These are phyloP conservation scores for Zoysia matrella DNA, from an alignment of 202 grass and related monocot genomes.

Conservation along the genomic window DNA sequence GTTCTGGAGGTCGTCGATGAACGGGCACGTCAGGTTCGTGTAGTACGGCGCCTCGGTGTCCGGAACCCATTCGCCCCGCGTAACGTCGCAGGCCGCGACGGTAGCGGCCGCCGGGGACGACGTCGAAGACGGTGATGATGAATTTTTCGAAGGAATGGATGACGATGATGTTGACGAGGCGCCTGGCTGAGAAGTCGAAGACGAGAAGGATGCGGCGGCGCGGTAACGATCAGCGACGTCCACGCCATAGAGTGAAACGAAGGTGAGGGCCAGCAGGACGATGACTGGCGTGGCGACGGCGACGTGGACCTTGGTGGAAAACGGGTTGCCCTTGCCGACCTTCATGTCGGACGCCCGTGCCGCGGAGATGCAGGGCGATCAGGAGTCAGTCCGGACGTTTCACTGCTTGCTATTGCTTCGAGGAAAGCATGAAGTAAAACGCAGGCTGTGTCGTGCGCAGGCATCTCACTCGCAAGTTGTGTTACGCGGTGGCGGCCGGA, in stretches of 20 bases:
- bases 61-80: conserved; percentile 56
- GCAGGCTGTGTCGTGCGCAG: conserved; percentile 4
- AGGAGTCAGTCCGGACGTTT: not conserved
- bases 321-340: conserved; percentile 5
- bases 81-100: conserved; percentile 35
- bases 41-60: conserved; percentile 56
- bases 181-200: not conserved
- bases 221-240: not conserved
- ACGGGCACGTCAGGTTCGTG: conserved; percentile 64
- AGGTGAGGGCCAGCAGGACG: conserved; percentile 33
- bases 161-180: conserved; percentile 10
- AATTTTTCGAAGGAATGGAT: not conserved
- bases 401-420: not conserved
- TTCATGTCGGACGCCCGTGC: conserved; percentile 38
- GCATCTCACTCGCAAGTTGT: not conserved
- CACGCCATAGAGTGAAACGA: conserved; percentile 48
- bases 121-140: conserved; percentile 38
- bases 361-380: not conserved
- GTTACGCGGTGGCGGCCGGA: too few relatives aligned
- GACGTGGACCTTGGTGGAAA: conserved; percentile 8
- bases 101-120: too few relatives aligned
- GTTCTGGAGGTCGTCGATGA: conserved; percentile 85
- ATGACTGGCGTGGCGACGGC: conserved; percentile 29
- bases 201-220: not conserved
- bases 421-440: not conserved